Percentiles rank a stretch among this genome's conserved stretches.
These are phyloP conservation scores for Monilinia laxa DNA, from an alignment of 2,329 filamentous ascomycete species.

Conservation along the genomic window DNA sequence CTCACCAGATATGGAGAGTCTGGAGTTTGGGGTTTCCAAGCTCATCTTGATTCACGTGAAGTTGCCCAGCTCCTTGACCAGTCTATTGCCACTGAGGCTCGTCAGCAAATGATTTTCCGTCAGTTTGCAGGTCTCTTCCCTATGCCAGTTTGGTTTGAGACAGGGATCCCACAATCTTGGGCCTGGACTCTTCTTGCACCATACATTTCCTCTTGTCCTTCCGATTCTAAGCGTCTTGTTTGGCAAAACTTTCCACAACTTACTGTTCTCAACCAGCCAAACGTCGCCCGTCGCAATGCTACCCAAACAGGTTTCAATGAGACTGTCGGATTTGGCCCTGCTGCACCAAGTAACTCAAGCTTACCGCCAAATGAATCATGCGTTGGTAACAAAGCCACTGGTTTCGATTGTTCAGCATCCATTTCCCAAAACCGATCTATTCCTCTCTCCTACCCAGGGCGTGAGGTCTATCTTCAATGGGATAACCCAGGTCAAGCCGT, in stretches of 20 bases:
- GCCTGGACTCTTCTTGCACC: slow-evolving; percentile 79
- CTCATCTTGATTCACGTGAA: slow-evolving; percentile 73
- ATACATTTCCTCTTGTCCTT: slow-evolving; percentile 75
- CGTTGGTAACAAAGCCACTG: slow-evolving; percentile 53
- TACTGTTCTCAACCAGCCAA: slow-evolving; percentile 72
- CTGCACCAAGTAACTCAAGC: slow-evolving; percentile 38
- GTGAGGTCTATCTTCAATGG: slow-evolving; percentile 70
- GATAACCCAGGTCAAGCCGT: slow-evolving; percentile 66
- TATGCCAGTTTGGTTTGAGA: slow-evolving; percentile 80
- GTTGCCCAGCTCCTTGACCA: slow-evolving; percentile 71
- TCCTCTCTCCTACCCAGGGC: slow-evolving; percentile 73
- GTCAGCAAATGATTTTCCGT: slow-evolving; percentile 82
- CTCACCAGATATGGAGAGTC: slow-evolving; percentile 79
- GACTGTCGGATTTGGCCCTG: slow-evolving; percentile 56
- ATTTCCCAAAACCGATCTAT: slow-evolving; percentile 68
- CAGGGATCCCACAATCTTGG: slow-evolving; percentile 80
- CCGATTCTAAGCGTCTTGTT: slow-evolving; percentile 68
- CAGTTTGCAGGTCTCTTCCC: slow-evolving; percentile 78
- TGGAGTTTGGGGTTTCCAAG: slow-evolving; percentile 77
- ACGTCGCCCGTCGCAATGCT: slow-evolving; percentile 65
- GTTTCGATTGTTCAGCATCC: slow-evolving; percentile 59
- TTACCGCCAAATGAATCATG: slow-evolving; percentile 52
- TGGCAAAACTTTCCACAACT: slow-evolving; percentile 85
- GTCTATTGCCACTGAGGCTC: slow-evolving; percentile 74
- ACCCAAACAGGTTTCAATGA: slow-evolving; percentile 62